A percentile compares a stretch with the other conserved stretches of the same genome.
Evolutionary conservation across 2,329 filamentous ascomycete genomes (phyloP).

Genomic region (Sphaerostilbella broomeana): DNA sequence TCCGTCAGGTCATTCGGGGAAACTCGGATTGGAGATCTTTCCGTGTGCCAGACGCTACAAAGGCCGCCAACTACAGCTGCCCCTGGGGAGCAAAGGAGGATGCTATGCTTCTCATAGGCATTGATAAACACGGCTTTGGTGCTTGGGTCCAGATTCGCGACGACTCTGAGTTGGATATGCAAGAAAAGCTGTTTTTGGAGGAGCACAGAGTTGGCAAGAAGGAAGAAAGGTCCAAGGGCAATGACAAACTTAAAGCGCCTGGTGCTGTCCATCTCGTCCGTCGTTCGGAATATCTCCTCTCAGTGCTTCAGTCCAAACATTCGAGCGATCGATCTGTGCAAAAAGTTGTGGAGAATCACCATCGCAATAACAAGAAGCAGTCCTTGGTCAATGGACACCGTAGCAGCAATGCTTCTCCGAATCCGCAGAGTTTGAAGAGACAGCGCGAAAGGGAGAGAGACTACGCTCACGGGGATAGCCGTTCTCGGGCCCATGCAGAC

Average conservation of each 20-base stretch:
- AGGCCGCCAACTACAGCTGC: slow-evolving; percentile 84
- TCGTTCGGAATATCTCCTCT: slow-evolving; percentile 88
- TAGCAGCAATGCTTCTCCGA: slow-evolving; percentile 64
- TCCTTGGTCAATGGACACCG: slow-evolving; percentile 53
- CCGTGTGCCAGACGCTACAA: slow-evolving; percentile 83
- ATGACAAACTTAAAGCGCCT: slow-evolving; percentile 79
- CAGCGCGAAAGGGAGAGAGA: slow-evolving; percentile 43
- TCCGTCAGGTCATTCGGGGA: slow-evolving; percentile 66
- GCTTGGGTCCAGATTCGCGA: slow-evolving; percentile 94
- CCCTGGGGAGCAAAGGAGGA: slow-evolving; percentile 91
- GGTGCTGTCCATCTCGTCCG: slow-evolving; percentile 96
- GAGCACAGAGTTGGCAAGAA: slow-evolving; percentile 98
- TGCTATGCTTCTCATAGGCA: slow-evolving; percentile 93
- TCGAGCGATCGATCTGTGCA: slow-evolving; percentile 69
- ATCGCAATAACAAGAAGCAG: slow-evolving; percentile 85
- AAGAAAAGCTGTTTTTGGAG: slow-evolving; percentile 90
- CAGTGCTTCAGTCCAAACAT: slow-evolving; percentile 84
- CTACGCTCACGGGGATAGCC: slow-evolving; percentile 41
- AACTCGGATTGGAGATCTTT: slow-evolving; percentile 69
- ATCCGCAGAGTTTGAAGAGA: slow-evolving; percentile 43
- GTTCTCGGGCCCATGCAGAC: slow-evolving; percentile 44
- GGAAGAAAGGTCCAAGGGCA: slow-evolving; percentile 74
- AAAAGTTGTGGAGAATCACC: slow-evolving; percentile 82
- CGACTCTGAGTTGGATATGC: slow-evolving; percentile 76
- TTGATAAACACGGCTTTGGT: slow-evolving; percentile 88